phyloP scores from a whole-genome alignment of 177 flowering plant genomes.

The Telopea speciosissima region DNA sequence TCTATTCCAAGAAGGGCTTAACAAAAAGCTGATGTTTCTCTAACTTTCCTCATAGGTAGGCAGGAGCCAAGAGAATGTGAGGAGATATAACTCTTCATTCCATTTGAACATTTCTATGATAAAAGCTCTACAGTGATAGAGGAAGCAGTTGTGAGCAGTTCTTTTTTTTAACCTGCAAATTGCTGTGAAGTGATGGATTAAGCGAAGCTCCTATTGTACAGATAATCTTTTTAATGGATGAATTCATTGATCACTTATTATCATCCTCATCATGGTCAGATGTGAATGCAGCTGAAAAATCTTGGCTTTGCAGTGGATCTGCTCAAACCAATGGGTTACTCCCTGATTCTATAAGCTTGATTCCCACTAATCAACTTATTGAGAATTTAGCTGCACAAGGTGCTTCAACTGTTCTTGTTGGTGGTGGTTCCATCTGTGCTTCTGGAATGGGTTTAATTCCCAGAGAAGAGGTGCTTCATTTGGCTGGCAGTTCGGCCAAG shows the following conservation, averaged over 20 bases:
- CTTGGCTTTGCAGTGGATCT: slow-evolving; percentile 20
- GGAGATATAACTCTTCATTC: neutral
- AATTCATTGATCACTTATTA: slow-evolving; percentile 23
- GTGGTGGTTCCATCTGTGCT: slow-evolving; percentile 15
- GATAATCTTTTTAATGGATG: slow-evolving; percentile 17
- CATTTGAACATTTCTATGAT: neutral
- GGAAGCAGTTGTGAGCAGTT: neutral
- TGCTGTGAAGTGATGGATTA: neutral
- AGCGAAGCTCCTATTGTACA: neutral
- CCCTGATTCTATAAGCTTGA: slow-evolving; percentile 6
- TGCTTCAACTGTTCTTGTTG: slow-evolving; percentile 12
- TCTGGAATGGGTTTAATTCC: slow-evolving; percentile 12
- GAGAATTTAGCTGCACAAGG: slow-evolving; percentile 8
- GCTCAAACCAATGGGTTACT: slow-evolving; percentile 22
- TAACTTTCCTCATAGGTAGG: slow-evolving; percentile 4
- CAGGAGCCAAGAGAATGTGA: slow-evolving; percentile 17
- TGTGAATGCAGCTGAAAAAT: slow-evolving; percentile 14
- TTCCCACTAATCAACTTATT: slow-evolving; percentile 8
- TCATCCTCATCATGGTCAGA: slow-evolving; percentile 30
- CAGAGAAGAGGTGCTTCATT: slow-evolving; percentile 12
- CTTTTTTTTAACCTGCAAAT: neutral
- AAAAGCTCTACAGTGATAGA: neutral
- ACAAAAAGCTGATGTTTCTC: neutral
- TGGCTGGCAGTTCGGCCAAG: slow-evolving; percentile 8
- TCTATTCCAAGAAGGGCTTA: neutral